Percentiles rank a stretch among this genome's conserved stretches.
phyloP scores from a whole-genome alignment of 140 eudicot genomes.

The Cichorium intybus region DNA sequence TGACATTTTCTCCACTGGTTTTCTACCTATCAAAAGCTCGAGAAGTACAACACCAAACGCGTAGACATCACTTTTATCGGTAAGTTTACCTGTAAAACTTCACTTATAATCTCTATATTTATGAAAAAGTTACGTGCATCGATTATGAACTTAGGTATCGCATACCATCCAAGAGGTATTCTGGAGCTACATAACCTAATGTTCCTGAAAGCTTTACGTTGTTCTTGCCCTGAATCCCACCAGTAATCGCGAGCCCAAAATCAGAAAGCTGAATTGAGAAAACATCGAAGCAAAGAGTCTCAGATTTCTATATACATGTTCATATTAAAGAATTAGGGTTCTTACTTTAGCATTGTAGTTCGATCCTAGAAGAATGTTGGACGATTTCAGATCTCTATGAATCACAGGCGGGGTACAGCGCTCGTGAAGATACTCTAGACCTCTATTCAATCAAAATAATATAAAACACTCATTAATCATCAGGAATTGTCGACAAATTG shows the following conservation, averaged over 20 bases:
- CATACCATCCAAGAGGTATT: constrained; percentile 89
- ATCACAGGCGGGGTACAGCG: constrained; percentile 84
- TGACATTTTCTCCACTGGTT: constrained; percentile 72
- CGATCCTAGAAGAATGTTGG: constrained; percentile 82
- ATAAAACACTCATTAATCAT: constrained; percentile 2
- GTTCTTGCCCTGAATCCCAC: constrained; percentile 60
- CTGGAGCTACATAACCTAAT: constrained; percentile 91
- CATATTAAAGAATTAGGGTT: not conserved
- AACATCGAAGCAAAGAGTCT: not conserved
- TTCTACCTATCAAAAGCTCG: constrained; percentile 83
- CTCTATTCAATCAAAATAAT: constrained; percentile 46
- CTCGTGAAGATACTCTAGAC: constrained; percentile 91
- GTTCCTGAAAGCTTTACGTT: constrained; percentile 72
- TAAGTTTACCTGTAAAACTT: constrained; percentile 67
- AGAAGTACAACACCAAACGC: constrained; percentile 91
- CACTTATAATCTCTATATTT: not conserved
- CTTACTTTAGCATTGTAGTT: constrained; percentile 85
- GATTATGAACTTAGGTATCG: not conserved
- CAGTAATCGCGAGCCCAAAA: constrained; percentile 73
- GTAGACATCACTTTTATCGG: constrained; percentile 94
- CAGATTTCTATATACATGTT: not conserved
- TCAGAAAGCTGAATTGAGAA: constrained; percentile 69
- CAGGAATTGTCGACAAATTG: not conserved
- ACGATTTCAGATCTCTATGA: constrained; percentile 83
- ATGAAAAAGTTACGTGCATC: not conserved